Conservation (phyloP, 1,284 basidiomycete genomes). For the Cutaneotrichosporon cutaneum region DNA sequence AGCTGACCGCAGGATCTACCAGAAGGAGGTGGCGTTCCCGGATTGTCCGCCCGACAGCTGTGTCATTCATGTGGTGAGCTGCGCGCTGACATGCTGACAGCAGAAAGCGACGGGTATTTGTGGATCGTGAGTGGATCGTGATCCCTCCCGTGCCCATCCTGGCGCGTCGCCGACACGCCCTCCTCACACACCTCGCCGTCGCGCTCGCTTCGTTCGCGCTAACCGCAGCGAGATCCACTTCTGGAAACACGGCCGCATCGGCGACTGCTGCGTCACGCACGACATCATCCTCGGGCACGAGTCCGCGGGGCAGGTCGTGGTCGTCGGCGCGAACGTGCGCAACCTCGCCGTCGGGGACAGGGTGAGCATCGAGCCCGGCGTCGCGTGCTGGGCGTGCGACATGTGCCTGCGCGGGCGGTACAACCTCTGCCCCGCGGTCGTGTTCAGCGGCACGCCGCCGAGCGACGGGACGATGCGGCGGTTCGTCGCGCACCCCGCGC, state of each 20-base stretch:
- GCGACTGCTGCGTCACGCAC: slow-evolving; percentile 38
- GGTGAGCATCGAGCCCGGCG: slow-evolving; percentile 54
- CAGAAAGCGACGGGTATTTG: slow-evolving; percentile 35
- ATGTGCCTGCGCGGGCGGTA: slow-evolving; percentile 44
- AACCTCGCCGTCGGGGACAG: slow-evolving; percentile 51
- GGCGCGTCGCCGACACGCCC: too few relatives aligned
- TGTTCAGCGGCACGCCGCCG: slow-evolving; percentile 43
- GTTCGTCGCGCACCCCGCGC: slow-evolving; percentile 53
- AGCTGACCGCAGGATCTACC: slow-evolving; percentile 26
- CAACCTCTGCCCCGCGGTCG: slow-evolving; percentile 46
- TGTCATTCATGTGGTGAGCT: slow-evolving; percentile 36
- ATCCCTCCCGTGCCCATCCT: neutral
- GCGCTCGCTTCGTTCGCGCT: neutral
- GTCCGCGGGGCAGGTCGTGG: slow-evolving; percentile 50
- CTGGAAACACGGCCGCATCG: slow-evolving; percentile 38
- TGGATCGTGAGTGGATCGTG: slow-evolving; percentile 13
- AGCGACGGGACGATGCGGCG: slow-evolving; percentile 43
- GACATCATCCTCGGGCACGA: slow-evolving; percentile 53
- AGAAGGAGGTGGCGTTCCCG: slow-evolving; percentile 34
- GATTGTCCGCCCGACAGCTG: slow-evolving; percentile 30
- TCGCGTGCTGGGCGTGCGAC: slow-evolving; percentile 50
- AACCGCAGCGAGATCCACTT: slow-evolving; percentile 32
- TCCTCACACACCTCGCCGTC: too few relatives aligned
- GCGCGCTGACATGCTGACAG: too few relatives aligned
- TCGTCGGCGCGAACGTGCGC: slow-evolving; percentile 48